Base-by-base conservation (phyloP, 129 eudicot genomes). In the Artemisia tridentata region DNA sequence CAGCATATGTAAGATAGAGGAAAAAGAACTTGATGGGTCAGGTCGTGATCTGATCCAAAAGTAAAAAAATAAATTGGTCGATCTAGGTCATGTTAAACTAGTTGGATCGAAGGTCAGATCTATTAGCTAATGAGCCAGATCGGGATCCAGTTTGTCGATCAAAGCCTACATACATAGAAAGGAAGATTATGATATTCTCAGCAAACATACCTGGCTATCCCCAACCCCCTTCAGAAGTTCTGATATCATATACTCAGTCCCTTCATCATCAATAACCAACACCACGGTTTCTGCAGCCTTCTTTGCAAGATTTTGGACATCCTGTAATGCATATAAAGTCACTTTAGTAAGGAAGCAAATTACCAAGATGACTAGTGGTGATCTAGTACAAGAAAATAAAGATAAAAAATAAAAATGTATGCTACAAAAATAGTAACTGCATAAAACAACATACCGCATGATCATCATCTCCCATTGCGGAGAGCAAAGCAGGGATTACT, bases 221-320 rank as follows among this genome's bases (percentile, higher is more conserved):
- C 91, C 96, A 75, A 80, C 85, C 46, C 96, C 99, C 83, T 84
- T 93, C 2, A 90, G 80, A 76, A 93, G 93, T 80, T 93, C 99
- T 23, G 92, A 86, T 63, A 86, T 72, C 76, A 93, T 77, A 72
- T 85, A 67, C 56, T 90, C 99, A 16, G 86, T 70, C 51, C 99
- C 99, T 72, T 93, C 99, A 60, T 93, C 99, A 77, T 93, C 99
- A 74, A 93, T 93, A 74, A 93, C 99, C 84, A 86, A 71, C 52
- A 93, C 96, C 72, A 93, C 96, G 70, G 97, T 93, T 81, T 93
- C 99, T 21, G 92, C 99, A 78, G 99, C 92, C 84, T 87, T 93
- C 83, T 82, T 93, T 27, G 99, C 92, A 72, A 90, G 78, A 78
- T 73, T 72, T 46, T 82, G 92, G 66, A 87, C 92, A 50, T 86